Evolutionary conservation across 192 early-diverging fungal genomes (phyloP).

Genomic region (Obelidium mucronatum): DNA sequence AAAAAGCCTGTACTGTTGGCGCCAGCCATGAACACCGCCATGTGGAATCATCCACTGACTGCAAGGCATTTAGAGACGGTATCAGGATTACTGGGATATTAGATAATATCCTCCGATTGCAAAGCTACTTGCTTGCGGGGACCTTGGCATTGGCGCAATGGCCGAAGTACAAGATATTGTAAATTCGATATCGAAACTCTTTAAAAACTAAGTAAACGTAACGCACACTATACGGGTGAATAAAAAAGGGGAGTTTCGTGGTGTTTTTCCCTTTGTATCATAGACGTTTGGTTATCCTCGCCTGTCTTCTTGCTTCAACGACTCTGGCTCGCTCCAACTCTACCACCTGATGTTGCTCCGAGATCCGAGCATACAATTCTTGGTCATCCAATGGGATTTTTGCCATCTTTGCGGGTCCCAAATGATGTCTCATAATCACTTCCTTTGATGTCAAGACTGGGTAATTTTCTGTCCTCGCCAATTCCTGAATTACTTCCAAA

Average conservation of each 20-base stretch:
- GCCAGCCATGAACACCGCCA: slow-evolving; percentile 98
- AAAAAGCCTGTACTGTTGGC: slow-evolving; percentile 76
- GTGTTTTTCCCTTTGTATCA: neutral
- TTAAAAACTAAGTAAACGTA: too few species aligned
- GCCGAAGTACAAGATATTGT: slow-evolving; percentile 77
- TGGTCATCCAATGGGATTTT: slow-evolving; percentile 1
- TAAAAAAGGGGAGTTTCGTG: neutral
- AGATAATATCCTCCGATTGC: slow-evolving; percentile 78
- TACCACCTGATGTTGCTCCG: neutral
- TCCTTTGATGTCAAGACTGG: slow-evolving; percentile 10
- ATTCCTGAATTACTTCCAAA: slow-evolving; percentile 20
- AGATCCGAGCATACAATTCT: neutral
- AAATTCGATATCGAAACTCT: neutral
- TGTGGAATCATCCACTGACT: slow-evolving; percentile 96
- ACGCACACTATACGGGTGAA: too few species aligned
- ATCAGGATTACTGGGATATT: slow-evolving; percentile 61
- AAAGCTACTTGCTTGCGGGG: slow-evolving; percentile 92
- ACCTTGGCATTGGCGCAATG: slow-evolving; percentile 84
- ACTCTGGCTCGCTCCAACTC: neutral
- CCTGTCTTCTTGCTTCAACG: slow-evolving; percentile 4
- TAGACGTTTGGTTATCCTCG: neutral
- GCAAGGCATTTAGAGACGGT: slow-evolving; percentile 68
- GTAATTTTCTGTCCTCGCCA: slow-evolving; percentile 23
- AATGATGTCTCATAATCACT: slow-evolving; percentile 27
- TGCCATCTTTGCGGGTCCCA: slow-evolving; percentile 3